Percentiles rank a stretch among this genome's conserved stretches.
These are phyloP conservation scores for Neofusicoccum umdonicola DNA, from an alignment of 2,329 filamentous ascomycete species.

Conservation along the genomic window DNA sequence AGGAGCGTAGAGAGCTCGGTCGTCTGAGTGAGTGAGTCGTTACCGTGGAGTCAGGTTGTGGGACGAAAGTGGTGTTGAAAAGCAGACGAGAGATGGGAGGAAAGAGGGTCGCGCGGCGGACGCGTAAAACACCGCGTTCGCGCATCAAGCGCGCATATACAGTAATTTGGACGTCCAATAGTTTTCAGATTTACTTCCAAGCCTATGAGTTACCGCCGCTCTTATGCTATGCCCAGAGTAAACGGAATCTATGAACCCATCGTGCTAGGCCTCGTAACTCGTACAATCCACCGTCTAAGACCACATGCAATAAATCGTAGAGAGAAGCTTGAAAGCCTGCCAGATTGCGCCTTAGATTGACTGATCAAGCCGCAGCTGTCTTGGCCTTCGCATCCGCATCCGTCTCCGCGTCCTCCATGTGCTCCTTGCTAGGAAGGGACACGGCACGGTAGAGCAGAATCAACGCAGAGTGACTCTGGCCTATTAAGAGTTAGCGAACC, in stretches of 20 bases:
- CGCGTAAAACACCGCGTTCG: not conserved
- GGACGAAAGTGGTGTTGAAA: too few species aligned
- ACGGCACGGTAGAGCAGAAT: slow-evolving; percentile 78
- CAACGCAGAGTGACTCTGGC: slow-evolving; percentile 76
- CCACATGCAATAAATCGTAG: not conserved
- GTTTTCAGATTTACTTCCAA: not conserved
- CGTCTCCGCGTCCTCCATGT: slow-evolving; percentile 6
- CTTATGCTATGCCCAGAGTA: slow-evolving; percentile 8
- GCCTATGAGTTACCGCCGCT: not conserved
- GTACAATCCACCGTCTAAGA: slow-evolving; percentile 13
- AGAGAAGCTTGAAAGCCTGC: not conserved
- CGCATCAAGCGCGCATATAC: too few species aligned
- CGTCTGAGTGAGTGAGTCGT: not conserved
- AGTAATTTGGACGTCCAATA: not conserved
- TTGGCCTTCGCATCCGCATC: not conserved
- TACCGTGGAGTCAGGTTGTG: not conserved
- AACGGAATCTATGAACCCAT: slow-evolving; percentile 5
- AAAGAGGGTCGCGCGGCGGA: not conserved
- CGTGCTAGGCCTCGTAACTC: slow-evolving; percentile 16
- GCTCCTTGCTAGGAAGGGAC: slow-evolving; percentile 34
- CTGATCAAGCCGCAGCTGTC: not conserved
- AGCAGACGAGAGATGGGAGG: not conserved
- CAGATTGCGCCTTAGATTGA: not conserved
- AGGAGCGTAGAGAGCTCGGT: not conserved
- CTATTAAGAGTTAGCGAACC: slow-evolving; percentile 31